Conservation (phyloP, 1,284 basidiomycete species). For the Ganoderma lucidum region DNA sequence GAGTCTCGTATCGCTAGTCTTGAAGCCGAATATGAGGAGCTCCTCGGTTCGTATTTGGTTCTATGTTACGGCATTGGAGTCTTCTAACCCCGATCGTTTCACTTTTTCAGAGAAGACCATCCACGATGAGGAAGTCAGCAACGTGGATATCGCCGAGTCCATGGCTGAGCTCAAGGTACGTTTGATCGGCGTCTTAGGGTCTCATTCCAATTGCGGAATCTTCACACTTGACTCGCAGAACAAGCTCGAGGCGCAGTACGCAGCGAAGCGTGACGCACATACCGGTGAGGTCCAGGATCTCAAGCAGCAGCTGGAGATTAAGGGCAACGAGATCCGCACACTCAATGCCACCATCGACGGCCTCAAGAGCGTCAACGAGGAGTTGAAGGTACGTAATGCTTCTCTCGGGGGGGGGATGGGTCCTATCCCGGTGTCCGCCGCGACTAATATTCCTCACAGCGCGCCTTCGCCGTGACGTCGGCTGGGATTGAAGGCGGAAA, state of each 20-base stretch:
- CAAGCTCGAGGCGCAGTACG: constrained; percentile 95
- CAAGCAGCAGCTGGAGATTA: constrained; percentile 91
- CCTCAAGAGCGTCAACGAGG: constrained; percentile 96
- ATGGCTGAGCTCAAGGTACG: constrained; percentile 91
- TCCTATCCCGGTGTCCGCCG: neutral
- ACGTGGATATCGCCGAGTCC: constrained; percentile 82
- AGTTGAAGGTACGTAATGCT: constrained; percentile 81
- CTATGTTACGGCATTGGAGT: constrained; percentile 20
- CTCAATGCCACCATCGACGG: constrained; percentile 91
- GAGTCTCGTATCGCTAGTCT: constrained; percentile 84
- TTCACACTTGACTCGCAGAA: constrained; percentile 54
- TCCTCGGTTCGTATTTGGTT: constrained; percentile 71
- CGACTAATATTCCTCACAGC: constrained; percentile 55
- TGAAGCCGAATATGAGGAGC: constrained; percentile 95
- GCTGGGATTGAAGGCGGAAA: constrained; percentile 97
- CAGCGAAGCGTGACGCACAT: constrained; percentile 91
- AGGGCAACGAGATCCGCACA: constrained; percentile 85
- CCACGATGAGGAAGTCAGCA: constrained; percentile 82
- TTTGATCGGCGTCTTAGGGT: constrained; percentile 29
- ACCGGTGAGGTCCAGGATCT: constrained; percentile 89
- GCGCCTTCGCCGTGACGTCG: constrained; percentile 95
- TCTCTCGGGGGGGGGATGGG: neutral
- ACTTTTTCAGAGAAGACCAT: constrained; percentile 79
- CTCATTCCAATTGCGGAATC: constrained; percentile 24
- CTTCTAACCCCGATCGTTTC: constrained; percentile 24